Percentiles rank a stretch among this genome's conserved stretches.
Conservation (phyloP, 2,329 filamentous ascomycete species). For the Rhynchosporium agropyri region DNA sequence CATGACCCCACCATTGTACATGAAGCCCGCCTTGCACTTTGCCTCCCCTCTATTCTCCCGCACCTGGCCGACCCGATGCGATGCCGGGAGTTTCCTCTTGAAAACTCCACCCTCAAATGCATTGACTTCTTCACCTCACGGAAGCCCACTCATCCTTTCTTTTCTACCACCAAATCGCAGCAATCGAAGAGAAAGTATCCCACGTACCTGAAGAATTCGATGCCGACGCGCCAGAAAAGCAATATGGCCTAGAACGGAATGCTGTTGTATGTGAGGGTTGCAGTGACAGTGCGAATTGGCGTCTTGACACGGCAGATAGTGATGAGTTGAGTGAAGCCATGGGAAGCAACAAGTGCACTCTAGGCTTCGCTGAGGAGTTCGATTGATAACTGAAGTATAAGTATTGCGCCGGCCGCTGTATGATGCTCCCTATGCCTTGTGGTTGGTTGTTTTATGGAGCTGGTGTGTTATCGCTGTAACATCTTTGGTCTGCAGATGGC, state of each 20-base stretch:
- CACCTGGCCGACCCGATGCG: constrained; percentile 21
- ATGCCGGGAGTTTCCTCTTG: constrained; percentile 25
- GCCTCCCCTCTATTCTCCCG: not conserved
- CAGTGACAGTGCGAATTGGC: too few species aligned
- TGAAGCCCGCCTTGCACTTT: not conserved
- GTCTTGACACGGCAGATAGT: too few species aligned
- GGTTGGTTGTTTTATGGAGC: not conserved
- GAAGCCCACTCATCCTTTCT: too few species aligned
- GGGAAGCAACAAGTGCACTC: too few species aligned
- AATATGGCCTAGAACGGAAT: not conserved
- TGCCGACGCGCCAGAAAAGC: not conserved
- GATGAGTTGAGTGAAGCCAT: too few species aligned
- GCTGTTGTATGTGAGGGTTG: too few species aligned
- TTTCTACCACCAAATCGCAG: too few species aligned
- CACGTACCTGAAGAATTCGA: too few species aligned
- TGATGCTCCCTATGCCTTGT: too few species aligned
- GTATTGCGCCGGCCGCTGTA: not conserved
- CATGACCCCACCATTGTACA: constrained; percentile 34
- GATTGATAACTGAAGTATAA: not conserved
- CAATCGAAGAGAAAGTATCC: not conserved
- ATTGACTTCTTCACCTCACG: too few species aligned
- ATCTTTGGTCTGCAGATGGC: not conserved
- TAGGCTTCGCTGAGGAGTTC: too few species aligned
- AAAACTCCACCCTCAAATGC: too few species aligned
- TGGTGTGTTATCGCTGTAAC: not conserved